Percentiles rank a stretch among this genome's conserved stretches.
Evolutionary conservation across 139 green algal species (phyloP).

Genomic region (Ostreobium quekettii): DNA sequence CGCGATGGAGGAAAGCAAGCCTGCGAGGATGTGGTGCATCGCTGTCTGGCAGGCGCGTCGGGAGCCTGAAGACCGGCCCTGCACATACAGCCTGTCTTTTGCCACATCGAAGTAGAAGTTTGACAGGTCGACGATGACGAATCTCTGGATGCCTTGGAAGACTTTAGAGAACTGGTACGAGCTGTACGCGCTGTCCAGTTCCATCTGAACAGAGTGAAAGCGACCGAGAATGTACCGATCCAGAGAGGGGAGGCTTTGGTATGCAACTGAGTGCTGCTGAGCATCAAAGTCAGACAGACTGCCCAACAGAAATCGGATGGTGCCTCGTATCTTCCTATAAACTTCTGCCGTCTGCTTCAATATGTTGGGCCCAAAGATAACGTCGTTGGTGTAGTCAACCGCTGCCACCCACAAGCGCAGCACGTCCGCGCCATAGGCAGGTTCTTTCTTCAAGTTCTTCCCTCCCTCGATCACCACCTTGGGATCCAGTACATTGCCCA

Average conservation of each 20-base stretch:
- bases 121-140: constrained; percentile 77
- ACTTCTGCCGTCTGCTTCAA: constrained; percentile 83
- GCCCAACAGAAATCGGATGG: constrained; percentile 90
- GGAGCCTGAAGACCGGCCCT: constrained; percentile 29
- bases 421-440: constrained; percentile 85
- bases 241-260: constrained; percentile 49
- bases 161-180: constrained; percentile 54
- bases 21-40: constrained; percentile 51
- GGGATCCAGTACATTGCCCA: constrained; percentile 94
- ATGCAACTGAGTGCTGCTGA: constrained; percentile 31
- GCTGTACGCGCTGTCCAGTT: constrained; percentile 47
- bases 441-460: constrained; percentile 85
- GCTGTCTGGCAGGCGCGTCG: constrained; percentile 82
- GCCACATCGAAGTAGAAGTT: constrained; percentile 95
- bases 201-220: constrained; percentile 24
- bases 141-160: constrained; percentile 70
- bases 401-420: constrained; percentile 92
- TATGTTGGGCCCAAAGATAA: constrained; percentile 74
- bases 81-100: constrained; percentile 92
- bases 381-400: constrained; percentile 91
- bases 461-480: constrained; percentile 75
- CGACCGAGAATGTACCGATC: constrained; percentile 51
- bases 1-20: constrained; percentile 53
- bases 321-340: constrained; percentile 79
- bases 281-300: constrained; percentile 84